These are phyloP conservation scores for Cochlearia excelsa DNA, from an alignment of 345 rosid species.

Conservation along the genomic window DNA sequence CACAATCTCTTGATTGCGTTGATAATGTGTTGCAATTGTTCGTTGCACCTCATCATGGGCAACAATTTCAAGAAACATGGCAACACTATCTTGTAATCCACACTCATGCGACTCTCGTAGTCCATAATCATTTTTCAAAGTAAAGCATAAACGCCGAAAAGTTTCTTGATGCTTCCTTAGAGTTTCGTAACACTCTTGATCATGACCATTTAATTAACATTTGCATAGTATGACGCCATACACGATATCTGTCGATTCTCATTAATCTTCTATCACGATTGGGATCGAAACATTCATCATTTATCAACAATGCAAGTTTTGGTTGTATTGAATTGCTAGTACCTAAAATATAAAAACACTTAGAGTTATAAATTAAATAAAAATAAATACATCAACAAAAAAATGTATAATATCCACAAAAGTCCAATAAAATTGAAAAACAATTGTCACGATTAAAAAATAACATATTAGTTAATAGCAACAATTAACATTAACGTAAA, in stretches of 20 bases:
- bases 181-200: neutral
- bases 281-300: no score
- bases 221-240: neutral
- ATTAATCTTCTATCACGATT: no score
- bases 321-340: no score
- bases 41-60: neutral
- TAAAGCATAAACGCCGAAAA: neutral
- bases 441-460: no score
- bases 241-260: neutral
- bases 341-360: no score
- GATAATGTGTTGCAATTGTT: neutral
- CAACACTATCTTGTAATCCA: neutral
- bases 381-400: no score
- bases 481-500: no score
- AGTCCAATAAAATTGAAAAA: no score
- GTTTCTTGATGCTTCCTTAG: neutral
- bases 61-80: neutral
- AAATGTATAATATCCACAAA: no score
- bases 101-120: neutral
- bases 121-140: neutral
- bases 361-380: no score
- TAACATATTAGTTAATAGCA: no score
- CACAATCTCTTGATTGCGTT: neutral
- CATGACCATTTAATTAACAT: neutral
- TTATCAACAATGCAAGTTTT: no score